Base-by-base conservation (phyloP, 1,139 yeast species). In the Yamadazyma membranifaciens region DNA sequence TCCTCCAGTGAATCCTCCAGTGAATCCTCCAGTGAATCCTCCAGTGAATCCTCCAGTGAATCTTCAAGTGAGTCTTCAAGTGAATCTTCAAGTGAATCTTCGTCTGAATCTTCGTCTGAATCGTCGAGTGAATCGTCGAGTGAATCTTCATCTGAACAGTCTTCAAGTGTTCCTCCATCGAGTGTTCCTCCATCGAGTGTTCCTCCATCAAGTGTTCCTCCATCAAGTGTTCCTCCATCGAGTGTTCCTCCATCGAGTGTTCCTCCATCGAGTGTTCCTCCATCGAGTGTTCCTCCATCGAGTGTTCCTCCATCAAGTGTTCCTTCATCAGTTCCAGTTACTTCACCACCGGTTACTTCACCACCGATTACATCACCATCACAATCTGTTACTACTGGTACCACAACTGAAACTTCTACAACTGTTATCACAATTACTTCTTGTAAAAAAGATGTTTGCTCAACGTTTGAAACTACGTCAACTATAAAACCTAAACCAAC, bases 181-280 rank as follows among this genome's bases (percentile, higher is more conserved):
- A 10, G 12, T 11, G 11, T 25, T 25, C 28, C 16, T 7, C 43
- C 36, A 22, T 25, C 40, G 22, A 25, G 27, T 31, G 25, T 22
- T 22, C n/a, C 39, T 24, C 31, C 43, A 16, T 34, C 48, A 24
- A 30, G 42, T 27, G 25, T 41, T 14, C 34, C 20, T 15, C 33
- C 25, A 37, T 12, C 28, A 14, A 24, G 44, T 34, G 33, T 41
- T 10, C 38, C 47, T 12, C 17, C 34, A 28, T 39, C 35, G 20
- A 33, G 31, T 14, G 31, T 16, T 10, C 26, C 36, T 12, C 16
- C 33, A 7, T 14, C 24, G 4, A 31, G 24, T 17, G 33, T 35
- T 10, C 31, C 10, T 7, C 28, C 28, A 4, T 25, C 28, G 10
- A 25, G 28, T 25, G 28, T 25, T 10, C 28, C 28, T 10, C 28